Evolutionary conservation across 768 basidiomycete genomes (phyloP).

Genomic region (Boletus sp.): DNA sequence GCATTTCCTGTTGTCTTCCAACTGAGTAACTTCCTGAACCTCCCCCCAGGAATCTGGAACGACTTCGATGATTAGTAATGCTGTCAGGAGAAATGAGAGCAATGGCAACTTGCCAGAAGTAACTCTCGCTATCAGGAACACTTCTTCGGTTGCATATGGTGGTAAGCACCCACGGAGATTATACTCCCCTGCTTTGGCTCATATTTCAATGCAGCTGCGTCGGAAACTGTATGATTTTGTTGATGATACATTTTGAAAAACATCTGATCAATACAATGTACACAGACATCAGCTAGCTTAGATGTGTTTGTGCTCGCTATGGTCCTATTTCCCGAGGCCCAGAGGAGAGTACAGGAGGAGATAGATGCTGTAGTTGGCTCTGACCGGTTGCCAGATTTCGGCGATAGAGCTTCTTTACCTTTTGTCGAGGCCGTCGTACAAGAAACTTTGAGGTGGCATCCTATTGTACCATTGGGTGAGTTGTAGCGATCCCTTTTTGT

Average conservation of each 20-base stretch:
- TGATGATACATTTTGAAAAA: neutral
- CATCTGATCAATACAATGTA: neutral
- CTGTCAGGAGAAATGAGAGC: conserved; percentile 18
- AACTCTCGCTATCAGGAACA: conserved; percentile 18
- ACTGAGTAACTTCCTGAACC: neutral
- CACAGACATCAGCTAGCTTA: conserved; percentile 22
- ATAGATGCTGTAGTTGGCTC: conserved; percentile 23
- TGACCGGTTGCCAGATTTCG: conserved; percentile 21
- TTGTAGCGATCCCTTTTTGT: neutral
- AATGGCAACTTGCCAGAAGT: conserved; percentile 21
- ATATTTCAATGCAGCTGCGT: conserved; percentile 18
- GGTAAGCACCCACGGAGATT: conserved; percentile 8
- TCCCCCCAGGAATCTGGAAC: conserved; percentile 15
- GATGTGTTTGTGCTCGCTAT: conserved; percentile 29
- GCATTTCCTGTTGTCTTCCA: neutral
- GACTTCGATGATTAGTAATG: conserved; percentile 22
- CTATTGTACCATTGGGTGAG: conserved; percentile 22
- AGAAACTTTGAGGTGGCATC: conserved; percentile 26
- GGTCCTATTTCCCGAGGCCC: conserved; percentile 27
- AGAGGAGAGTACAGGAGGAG: conserved; percentile 24
- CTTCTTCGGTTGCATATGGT: conserved; percentile 24
- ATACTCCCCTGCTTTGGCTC: neutral
- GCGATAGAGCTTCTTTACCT: conserved; percentile 24
- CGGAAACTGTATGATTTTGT: conserved; percentile 25
- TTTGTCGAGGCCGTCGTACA: conserved; percentile 24